Evolutionary conservation across 495 filamentous ascomycete genomes (phyloP).

Genomic region (Trichocladium antarcticum): DNA sequence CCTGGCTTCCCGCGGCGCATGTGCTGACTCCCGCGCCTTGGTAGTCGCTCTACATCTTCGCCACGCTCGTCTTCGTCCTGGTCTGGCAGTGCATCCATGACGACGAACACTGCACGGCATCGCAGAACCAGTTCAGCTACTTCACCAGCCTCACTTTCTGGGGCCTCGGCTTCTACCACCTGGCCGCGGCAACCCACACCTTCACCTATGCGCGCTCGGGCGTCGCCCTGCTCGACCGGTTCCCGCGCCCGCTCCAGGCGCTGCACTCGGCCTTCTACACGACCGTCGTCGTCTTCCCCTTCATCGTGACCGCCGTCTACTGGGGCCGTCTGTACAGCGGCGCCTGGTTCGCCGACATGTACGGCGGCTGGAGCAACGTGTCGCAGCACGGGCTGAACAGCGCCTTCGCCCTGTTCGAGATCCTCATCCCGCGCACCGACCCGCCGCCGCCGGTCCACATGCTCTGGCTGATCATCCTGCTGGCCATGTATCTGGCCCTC

Average conservation of each 20-base stretch:
- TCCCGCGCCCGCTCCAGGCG: slow-evolving; percentile 51
- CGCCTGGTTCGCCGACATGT: slow-evolving; percentile 41
- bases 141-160: slow-evolving; percentile 74
- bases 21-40: background rate
- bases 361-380: slow-evolving; percentile 57
- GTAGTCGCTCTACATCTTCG: slow-evolving; percentile 58
- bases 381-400: slow-evolving; percentile 66
- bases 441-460: slow-evolving; percentile 50
- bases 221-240: slow-evolving; percentile 46
- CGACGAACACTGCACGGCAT: slow-evolving; percentile 19
- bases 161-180: slow-evolving; percentile 70
- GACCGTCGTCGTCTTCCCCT: slow-evolving; percentile 56
- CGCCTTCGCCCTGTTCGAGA: slow-evolving; percentile 59
- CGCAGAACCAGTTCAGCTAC: slow-evolving; percentile 53
- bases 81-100: slow-evolving; percentile 40
- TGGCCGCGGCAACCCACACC: slow-evolving; percentile 53
- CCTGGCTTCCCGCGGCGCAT: background rate
- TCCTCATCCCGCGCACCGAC: slow-evolving; percentile 50
- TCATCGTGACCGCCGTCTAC: slow-evolving; percentile 56
- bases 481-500: slow-evolving; percentile 59
- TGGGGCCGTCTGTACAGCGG: slow-evolving; percentile 47
- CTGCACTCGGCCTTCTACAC: slow-evolving; percentile 57
- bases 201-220: slow-evolving; percentile 48
- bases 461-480: slow-evolving; percentile 46
- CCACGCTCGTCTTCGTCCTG: slow-evolving; percentile 57